These are phyloP conservation scores for Mariannaea sp. DNA, from an alignment of 2,329 filamentous ascomycete genomes.

Conservation along the genomic window DNA sequence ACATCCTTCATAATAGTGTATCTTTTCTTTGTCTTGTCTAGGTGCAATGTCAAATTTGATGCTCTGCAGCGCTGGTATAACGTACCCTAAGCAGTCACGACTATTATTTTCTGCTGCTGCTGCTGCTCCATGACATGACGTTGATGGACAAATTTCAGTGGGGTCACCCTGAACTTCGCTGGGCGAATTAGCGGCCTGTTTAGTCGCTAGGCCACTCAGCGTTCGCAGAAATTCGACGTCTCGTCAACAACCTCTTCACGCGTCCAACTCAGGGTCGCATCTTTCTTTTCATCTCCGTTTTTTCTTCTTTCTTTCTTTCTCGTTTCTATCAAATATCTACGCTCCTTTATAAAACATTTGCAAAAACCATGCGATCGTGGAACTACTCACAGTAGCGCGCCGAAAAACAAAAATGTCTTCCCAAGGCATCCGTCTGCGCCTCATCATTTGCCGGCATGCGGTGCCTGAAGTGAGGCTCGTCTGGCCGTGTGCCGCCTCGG, in stretches of 20 bases:
- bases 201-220: not conserved
- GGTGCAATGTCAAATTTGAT: too few relatives aligned
- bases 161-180: conserved; percentile 11
- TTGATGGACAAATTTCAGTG: conserved; percentile 2
- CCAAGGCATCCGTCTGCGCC: conserved; percentile 67
- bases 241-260: conserved; percentile 9
- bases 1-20: too few relatives aligned
- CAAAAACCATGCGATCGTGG: conserved; percentile 34
- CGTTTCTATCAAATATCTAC: not conserved
- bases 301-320: not conserved
- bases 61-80: too few relatives aligned
- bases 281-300: not conserved
- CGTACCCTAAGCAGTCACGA: too few relatives aligned
- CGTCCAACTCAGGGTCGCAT: conserved; percentile 14
- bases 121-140: too few relatives aligned
- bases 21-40: too few relatives aligned
- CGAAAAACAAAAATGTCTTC: conserved; percentile 41
- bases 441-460: conserved; percentile 73
- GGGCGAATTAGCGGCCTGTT: conserved; percentile 11
- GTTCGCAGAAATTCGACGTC: conserved; percentile 15
- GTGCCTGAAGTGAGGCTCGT: conserved; percentile 74
- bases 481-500: conserved; percentile 65
- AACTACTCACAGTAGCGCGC: not conserved
- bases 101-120: too few relatives aligned
- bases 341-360: conserved; percentile 9